Evolutionary conservation across 2,329 filamentous ascomycete species (phyloP).

Genomic region (Epichloe festucae): DNA sequence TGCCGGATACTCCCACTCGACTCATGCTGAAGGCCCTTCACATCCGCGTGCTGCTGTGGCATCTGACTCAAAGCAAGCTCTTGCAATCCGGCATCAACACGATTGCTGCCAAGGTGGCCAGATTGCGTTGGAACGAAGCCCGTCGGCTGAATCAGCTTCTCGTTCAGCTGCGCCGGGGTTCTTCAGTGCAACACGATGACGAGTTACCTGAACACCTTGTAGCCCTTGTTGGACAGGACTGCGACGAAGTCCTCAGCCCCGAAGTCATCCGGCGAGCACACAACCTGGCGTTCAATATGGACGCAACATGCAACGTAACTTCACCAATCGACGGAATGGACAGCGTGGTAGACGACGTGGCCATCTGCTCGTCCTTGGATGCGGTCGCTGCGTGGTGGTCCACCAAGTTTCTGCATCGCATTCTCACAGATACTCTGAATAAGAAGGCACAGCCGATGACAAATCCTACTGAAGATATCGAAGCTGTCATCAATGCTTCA

Average conservation of each 20-base stretch:
- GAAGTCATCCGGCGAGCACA: slow-evolving; percentile 73
- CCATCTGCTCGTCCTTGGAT: slow-evolving; percentile 77
- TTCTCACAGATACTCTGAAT: slow-evolving; percentile 50
- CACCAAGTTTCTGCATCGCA: slow-evolving; percentile 56
- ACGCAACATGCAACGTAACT: slow-evolving; percentile 53
- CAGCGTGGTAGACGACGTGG: slow-evolving; percentile 69
- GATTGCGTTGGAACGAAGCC: slow-evolving; percentile 70
- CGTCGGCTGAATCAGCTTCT: slow-evolving; percentile 46
- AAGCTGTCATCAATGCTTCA: slow-evolving; percentile 58
- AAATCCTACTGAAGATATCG: slow-evolving; percentile 34
- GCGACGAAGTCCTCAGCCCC: slow-evolving; percentile 68
- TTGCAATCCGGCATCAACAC: slow-evolving; percentile 52
- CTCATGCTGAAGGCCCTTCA: slow-evolving; percentile 90
- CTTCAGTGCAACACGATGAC: slow-evolving; percentile 37
- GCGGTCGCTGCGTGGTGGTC: slow-evolving; percentile 89
- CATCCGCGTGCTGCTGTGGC: slow-evolving; percentile 79
- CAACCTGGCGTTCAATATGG: slow-evolving; percentile 78
- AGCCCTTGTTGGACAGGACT: slow-evolving; percentile 63
- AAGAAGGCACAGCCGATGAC: slow-evolving; percentile 25
- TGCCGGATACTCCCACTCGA: slow-evolving; percentile 69
- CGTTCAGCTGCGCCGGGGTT: slow-evolving; percentile 26
- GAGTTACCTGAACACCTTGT: slow-evolving; percentile 63
- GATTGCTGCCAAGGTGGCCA: slow-evolving; percentile 60
- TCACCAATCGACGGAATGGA: slow-evolving; percentile 62
- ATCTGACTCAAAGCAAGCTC: slow-evolving; percentile 52